These are phyloP conservation scores for Hypsizygus marmoreus DNA, from an alignment of 768 basidiomycete species.

Conservation along the genomic window DNA sequence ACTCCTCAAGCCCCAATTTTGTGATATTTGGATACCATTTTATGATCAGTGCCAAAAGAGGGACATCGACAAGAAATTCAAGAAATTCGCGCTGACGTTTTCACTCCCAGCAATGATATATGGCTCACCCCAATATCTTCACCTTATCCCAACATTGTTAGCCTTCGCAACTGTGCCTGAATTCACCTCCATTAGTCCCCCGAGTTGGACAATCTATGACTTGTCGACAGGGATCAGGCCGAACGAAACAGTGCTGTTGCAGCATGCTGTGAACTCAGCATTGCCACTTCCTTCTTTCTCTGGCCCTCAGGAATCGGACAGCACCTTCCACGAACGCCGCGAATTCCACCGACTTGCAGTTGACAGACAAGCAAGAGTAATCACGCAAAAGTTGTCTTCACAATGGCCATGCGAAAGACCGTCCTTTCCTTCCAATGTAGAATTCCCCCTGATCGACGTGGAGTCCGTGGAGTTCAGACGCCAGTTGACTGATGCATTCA, in stretches of 20 bases:
- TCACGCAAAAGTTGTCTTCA: slow-evolving; percentile 7
- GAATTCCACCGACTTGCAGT: neutral
- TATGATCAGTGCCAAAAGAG: slow-evolving; percentile 32
- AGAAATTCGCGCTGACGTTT: slow-evolving; percentile 26
- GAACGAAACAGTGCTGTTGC: slow-evolving; percentile 7
- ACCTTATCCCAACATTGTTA: slow-evolving; percentile 29
- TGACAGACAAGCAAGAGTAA: slow-evolving; percentile 2
- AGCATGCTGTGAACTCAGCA: neutral
- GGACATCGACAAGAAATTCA: slow-evolving; percentile 5
- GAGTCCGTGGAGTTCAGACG: neutral
- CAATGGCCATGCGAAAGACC: slow-evolving; percentile 22
- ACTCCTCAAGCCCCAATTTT: slow-evolving; percentile 26
- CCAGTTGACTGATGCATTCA: neutral
- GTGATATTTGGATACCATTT: slow-evolving; percentile 24
- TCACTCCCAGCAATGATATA: slow-evolving; percentile 34
- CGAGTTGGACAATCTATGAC: slow-evolving; percentile 16
- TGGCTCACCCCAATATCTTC: slow-evolving; percentile 7
- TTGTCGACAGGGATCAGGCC: slow-evolving; percentile 23
- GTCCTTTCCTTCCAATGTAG: neutral
- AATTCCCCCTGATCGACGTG: slow-evolving; percentile 1
- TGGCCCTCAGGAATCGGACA: too few species aligned
- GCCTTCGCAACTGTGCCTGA: slow-evolving; percentile 28
- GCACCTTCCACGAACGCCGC: too few species aligned
- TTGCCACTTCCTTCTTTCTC: slow-evolving; percentile 1
- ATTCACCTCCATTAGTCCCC: slow-evolving; percentile 18